Conservation (phyloP, 2,329 filamentous ascomycete genomes). For the Parastagonospora nodorum region DNA sequence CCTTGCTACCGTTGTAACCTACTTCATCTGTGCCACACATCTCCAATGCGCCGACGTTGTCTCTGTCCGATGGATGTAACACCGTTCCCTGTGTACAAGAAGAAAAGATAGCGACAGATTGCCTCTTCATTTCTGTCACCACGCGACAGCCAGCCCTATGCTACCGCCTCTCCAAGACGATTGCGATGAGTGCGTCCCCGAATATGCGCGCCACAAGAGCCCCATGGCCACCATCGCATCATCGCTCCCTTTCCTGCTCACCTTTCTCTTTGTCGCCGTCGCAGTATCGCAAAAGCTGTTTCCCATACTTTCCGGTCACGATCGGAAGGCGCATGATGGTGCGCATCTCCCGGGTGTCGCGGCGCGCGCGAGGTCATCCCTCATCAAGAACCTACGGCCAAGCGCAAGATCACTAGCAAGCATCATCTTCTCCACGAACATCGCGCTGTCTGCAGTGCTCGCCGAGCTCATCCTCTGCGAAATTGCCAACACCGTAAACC, state of each 20-base stretch:
- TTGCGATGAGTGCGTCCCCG: constrained; percentile 65
- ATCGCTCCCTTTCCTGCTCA: constrained; percentile 69
- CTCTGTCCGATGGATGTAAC: constrained; percentile 32
- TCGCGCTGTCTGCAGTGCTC: constrained; percentile 76
- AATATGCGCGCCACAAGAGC: constrained; percentile 49
- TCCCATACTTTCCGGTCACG: constrained; percentile 68
- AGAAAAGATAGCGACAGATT: constrained; percentile 24
- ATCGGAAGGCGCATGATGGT: constrained; percentile 65
- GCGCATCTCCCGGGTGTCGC: constrained; percentile 59
- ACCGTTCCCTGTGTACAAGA: constrained; percentile 15
- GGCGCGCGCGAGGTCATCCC: constrained; percentile 26
- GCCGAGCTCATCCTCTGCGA: constrained; percentile 83
- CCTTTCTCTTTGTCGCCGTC: constrained; percentile 67
- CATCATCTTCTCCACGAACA: constrained; percentile 74
- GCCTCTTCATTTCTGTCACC: constrained; percentile 8
- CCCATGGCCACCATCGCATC: constrained; percentile 63
- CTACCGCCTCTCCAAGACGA: constrained; percentile 47
- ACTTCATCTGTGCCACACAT: constrained; percentile 9
- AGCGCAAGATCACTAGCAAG: constrained; percentile 55
- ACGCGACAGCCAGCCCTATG: constrained; percentile 28
- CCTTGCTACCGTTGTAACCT: constrained; percentile 9
- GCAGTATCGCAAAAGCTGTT: constrained; percentile 72
- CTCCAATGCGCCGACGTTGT: constrained; percentile 10
- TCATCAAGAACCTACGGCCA: constrained; percentile 46
- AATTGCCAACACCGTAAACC: constrained; percentile 75